Base-by-base conservation (phyloP, 139 green algal species). In the Bryopsis sp. region DNA sequence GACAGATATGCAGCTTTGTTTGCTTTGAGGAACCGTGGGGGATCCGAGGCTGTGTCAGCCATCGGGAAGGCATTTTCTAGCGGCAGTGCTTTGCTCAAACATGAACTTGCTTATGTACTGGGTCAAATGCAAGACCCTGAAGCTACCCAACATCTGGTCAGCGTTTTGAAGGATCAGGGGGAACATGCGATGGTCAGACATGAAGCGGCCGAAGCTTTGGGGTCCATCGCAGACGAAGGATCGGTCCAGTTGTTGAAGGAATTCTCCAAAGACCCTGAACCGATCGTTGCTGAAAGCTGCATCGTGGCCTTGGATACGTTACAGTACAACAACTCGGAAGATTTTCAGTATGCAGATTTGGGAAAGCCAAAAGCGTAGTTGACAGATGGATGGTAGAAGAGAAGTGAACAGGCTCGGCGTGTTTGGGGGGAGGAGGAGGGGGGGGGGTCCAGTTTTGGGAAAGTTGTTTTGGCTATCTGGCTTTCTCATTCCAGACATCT, bases 141-240 rank as follows among this genome's bases (percentile, higher is more conserved):
- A 2, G 78, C 86, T 2, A 76, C 86, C 7, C 48, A 68, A 11
- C 58, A 71, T 33, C 78, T 96, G 34, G 67, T 68, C 36, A 7
- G 5, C 4, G 48, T 61, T 28, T 47, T 95, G 32, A 67, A 75
- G 57, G 85, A 99, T 67, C 39, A 58, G 0, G 19, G 7, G 0
- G 86, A 98, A 75, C 84, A 97, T 70, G 78, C 89, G n/a, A 99
- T 99, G 94, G 94, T 99, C 62, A 81, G 94, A 4, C 94, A 99
- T 73, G 94, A 99, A 74, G 94, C 94, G 32, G 94, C 94, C 2
- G 94, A 99, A 70, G 93, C 93, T 1, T 78, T 98, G n/a, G 94
- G 90, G 0, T 74, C 86, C 46, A 91, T 96, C 35, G 90, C 84
- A 15, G 72, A 77, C 19, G 66, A 61, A 24, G 58, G 67, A 29